Conservation (phyloP, 176 grass and related monocot genomes). For the Hsuehochloa calcarea region DNA sequence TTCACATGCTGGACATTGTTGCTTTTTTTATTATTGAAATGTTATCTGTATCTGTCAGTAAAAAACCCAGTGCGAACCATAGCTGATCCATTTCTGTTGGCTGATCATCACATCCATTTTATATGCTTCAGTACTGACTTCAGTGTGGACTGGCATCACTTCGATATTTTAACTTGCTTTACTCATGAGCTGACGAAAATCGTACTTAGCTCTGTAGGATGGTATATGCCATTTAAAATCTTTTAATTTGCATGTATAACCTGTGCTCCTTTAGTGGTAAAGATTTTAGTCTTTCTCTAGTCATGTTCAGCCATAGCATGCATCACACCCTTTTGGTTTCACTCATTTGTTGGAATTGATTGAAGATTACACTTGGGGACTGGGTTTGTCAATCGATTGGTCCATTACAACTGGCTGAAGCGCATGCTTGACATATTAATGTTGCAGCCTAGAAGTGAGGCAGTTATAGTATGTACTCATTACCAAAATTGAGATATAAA, state of each 20-base stretch:
- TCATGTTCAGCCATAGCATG: background rate
- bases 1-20: slow-evolving; percentile 19
- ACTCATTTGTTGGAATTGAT: background rate
- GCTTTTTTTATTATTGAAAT: background rate
- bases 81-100: background rate
- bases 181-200: background rate
- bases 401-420: background rate
- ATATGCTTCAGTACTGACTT: background rate
- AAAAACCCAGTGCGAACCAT: background rate
- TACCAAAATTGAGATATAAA: background rate
- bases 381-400: background rate
- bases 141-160: background rate
- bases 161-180: background rate
- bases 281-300: background rate
- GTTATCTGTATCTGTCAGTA: background rate
- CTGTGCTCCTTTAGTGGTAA: background rate
- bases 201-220: background rate
- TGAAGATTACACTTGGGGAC: background rate
- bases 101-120: background rate
- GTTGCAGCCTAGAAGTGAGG: slow-evolving; percentile 1
- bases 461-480: background rate
- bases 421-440: background rate
- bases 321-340: background rate
- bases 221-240: background rate
- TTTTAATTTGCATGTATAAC: background rate